Evolutionary conservation across 1,139 yeast genomes (phyloP).

Genomic region (Candida glucosophila): DNA sequence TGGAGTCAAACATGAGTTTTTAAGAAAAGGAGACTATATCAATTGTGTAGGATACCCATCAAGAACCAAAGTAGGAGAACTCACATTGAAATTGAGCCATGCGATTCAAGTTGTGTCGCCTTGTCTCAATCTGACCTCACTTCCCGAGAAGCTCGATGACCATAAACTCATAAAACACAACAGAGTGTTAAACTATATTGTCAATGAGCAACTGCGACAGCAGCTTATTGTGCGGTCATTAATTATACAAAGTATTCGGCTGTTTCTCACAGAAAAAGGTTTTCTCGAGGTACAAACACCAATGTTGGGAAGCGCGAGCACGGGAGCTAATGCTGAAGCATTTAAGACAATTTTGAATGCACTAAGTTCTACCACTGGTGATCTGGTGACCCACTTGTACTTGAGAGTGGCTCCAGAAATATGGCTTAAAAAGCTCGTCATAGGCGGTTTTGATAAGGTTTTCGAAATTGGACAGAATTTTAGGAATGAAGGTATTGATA

Average conservation of each 20-base stretch:
- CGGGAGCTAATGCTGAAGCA: constrained; percentile 89
- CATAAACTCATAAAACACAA: constrained; percentile 53
- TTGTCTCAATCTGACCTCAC: constrained; percentile 45
- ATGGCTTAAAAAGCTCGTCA: constrained; percentile 77
- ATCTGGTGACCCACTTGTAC: constrained; percentile 31
- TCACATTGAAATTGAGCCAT: constrained; percentile 55
- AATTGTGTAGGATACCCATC: constrained; percentile 64
- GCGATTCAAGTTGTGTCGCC: constrained; percentile 55
- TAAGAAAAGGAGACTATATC: constrained; percentile 68
- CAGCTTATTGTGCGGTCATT: constrained; percentile 46
- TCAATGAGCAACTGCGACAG: constrained; percentile 41
- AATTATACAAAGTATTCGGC: constrained; percentile 47
- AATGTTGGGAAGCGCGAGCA: constrained; percentile 56
- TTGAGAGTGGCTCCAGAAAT: constrained; percentile 90
- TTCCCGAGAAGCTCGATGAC: constrained; percentile 58
- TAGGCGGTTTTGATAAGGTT: constrained; percentile 77
- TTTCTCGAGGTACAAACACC: constrained; percentile 90
- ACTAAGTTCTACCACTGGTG: constrained; percentile 21
- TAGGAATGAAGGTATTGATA: constrained; percentile 88
- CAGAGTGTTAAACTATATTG: constrained; percentile 67
- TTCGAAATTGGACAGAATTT: constrained; percentile 83
- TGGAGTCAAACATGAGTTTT: constrained; percentile 28
- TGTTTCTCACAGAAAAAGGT: constrained; percentile 42
- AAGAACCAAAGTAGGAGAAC: constrained; percentile 66
- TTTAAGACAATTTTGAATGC: constrained; percentile 54